These are phyloP conservation scores for Mycothermus thermophilus DNA, from an alignment of 495 filamentous ascomycete species.

Conservation along the genomic window DNA sequence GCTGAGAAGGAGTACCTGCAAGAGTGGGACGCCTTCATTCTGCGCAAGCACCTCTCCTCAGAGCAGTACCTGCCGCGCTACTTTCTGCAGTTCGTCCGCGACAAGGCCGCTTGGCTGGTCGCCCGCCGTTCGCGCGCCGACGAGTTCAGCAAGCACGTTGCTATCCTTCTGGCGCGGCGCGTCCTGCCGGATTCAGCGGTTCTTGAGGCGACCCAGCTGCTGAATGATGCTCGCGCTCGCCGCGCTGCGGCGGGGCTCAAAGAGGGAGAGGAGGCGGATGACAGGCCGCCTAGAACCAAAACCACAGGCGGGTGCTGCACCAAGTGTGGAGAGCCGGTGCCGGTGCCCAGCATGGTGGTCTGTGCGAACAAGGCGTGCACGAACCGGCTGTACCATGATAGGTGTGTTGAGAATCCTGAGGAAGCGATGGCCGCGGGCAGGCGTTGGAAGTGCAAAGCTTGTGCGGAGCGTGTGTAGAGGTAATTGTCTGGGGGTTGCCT, in stretches of 20 bases:
- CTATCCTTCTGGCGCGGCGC: constrained; percentile 29
- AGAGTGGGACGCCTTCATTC: constrained; percentile 38
- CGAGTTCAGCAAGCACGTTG: constrained; percentile 34
- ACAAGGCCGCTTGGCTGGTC: constrained; percentile 31
- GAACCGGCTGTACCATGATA: constrained; percentile 16
- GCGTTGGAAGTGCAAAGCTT: constrained; percentile 11
- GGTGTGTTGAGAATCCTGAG: constrained; percentile 12
- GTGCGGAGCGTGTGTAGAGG: too few relatives aligned
- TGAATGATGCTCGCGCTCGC: constrained; percentile 22
- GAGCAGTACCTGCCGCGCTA: constrained; percentile 31
- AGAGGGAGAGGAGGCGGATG: constrained; percentile 9
- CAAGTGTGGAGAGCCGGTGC: constrained; percentile 25
- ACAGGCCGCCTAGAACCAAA: constrained; percentile 5
- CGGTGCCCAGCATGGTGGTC: constrained; percentile 23
- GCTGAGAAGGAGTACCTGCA: constrained; percentile 39
- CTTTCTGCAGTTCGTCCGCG: constrained; percentile 29
- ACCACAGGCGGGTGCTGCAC: constrained; percentile 26
- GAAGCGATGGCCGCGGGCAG: constrained; percentile 4
- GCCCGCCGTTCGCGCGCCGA: constrained; percentile 22
- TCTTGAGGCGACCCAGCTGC: constrained; percentile 19
- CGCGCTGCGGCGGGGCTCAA: neutral
- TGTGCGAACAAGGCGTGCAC: constrained; percentile 28
- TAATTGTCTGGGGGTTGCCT: too few relatives aligned
- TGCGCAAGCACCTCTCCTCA: constrained; percentile 31
- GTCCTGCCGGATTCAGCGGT: constrained; percentile 24